Conservation (phyloP, 495 filamentous ascomycete genomes). For the Echria macrotheca region DNA sequence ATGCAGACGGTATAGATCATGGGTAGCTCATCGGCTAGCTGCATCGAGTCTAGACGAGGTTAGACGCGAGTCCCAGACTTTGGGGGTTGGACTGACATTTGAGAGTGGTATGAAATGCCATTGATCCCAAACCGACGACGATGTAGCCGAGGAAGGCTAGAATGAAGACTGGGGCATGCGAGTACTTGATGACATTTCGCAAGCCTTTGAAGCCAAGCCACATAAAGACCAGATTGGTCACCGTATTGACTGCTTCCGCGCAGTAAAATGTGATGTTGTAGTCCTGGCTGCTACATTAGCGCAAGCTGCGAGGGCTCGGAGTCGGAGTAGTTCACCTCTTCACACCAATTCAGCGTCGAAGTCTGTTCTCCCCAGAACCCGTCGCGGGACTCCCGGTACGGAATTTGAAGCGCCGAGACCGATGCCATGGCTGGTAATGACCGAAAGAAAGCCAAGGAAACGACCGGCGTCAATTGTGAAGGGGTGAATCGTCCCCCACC, state of each 20-base stretch:
- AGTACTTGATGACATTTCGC: slow-evolving; percentile 59
- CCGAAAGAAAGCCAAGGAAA: too few relatives aligned
- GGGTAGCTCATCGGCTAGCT: slow-evolving; percentile 89
- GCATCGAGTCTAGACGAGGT: slow-evolving; percentile 75
- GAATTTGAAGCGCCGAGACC: slow-evolving; percentile 38
- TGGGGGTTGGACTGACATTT: slow-evolving; percentile 54
- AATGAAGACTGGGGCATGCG: slow-evolving; percentile 68
- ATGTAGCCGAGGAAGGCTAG: slow-evolving; percentile 70
- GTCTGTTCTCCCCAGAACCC: slow-evolving; percentile 85
- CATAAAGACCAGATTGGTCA: slow-evolving; percentile 80
- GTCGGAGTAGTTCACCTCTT: slow-evolving; percentile 57
- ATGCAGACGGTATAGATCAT: slow-evolving; percentile 99
- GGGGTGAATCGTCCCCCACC: too few relatives aligned
- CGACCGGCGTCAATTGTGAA: too few relatives aligned
- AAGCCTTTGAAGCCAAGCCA: slow-evolving; percentile 68
- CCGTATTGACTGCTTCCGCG: slow-evolving; percentile 47
- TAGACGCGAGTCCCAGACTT: slow-evolving; percentile 2
- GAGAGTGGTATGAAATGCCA: slow-evolving; percentile 75
- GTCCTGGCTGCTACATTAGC: slow-evolving; percentile 28
- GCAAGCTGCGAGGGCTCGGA: background rate
- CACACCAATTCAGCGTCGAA: slow-evolving; percentile 89
- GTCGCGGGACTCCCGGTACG: slow-evolving; percentile 61
- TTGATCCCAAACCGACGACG: slow-evolving; percentile 74
- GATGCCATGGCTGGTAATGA: slow-evolving; percentile 9
- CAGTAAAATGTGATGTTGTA: slow-evolving; percentile 46